Conservation (phyloP, 345 rosid genomes). For the Cardiospermum halicacabum region DNA sequence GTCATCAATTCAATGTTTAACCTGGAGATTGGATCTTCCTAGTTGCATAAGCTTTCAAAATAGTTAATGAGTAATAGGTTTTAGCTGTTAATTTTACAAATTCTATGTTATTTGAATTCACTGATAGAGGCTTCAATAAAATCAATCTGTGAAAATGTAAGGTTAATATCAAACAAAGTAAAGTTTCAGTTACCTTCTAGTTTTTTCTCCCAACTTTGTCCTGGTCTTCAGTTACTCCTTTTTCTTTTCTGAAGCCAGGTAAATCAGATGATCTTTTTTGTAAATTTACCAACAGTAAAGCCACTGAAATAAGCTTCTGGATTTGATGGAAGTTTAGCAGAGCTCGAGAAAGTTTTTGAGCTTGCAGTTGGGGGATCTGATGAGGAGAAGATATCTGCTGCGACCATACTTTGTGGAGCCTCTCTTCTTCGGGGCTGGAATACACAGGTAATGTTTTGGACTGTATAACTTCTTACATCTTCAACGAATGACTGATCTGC, state of each 20-base stretch:
- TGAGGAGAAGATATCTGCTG: conserved; percentile 90
- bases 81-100: conserved; percentile 1
- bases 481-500: no score
- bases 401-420: conserved; percentile 89
- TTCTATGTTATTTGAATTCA: conserved; percentile 6
- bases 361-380: conserved; percentile 80
- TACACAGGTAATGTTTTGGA: conserved; percentile 56
- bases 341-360: conserved; percentile 86
- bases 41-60: not conserved
- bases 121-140: conserved; percentile 4
- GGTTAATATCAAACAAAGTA: conserved; percentile 7
- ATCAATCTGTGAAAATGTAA: conserved; percentile 8
- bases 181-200: conserved; percentile 11
- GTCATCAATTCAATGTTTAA: not conserved
- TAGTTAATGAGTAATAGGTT: not conserved
- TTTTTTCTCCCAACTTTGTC: conserved; percentile 26
- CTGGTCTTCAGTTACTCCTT: conserved; percentile 59
- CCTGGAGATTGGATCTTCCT: conserved; percentile 1
- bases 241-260: conserved; percentile 69
- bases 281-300: conserved; percentile 64
- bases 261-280: conserved; percentile 62
- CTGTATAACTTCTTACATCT: conserved; percentile 1
- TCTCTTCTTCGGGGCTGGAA: conserved; percentile 96
- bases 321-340: conserved; percentile 98
- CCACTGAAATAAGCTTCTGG: conserved; percentile 87